These are phyloP conservation scores for Coemansia aciculifera DNA, from an alignment of 192 early-diverging fungal species.

Conservation along the genomic window DNA sequence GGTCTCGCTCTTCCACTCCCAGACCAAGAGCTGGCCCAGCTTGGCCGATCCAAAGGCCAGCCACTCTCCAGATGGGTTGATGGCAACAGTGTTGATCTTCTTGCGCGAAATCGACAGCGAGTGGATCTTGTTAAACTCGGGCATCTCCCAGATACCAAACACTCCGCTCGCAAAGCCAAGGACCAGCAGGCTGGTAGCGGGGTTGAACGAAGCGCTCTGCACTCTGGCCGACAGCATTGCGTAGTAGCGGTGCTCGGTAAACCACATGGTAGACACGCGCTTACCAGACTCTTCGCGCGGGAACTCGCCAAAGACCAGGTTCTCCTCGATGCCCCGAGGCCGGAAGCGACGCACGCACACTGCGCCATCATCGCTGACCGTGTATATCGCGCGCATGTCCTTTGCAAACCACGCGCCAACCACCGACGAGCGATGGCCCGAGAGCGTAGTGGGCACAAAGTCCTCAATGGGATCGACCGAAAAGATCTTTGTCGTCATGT, in stretches of 20 bases:
- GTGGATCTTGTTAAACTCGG: conserved; percentile 91
- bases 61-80: conserved; percentile 95
- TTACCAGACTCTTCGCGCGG: conserved; percentile 53
- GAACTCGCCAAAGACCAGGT: conserved; percentile 62
- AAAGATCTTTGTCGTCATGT: conserved; percentile 44
- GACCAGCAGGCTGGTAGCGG: conserved; percentile 69
- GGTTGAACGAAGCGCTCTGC: conserved; percentile 76
- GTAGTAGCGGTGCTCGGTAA: conserved; percentile 67
- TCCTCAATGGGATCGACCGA: conserved; percentile 65
- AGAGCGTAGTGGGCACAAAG: conserved; percentile 71
- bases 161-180: conserved; percentile 91
- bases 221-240: conserved; percentile 82
- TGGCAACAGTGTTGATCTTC: conserved; percentile 83
- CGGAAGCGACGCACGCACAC: conserved; percentile 75
- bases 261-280: conserved; percentile 42
- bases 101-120: conserved; percentile 94
- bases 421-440: conserved; percentile 83
- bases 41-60: conserved; percentile 89
- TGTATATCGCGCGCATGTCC: conserved; percentile 63
- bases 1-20: conserved; percentile 99
- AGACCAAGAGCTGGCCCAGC: conserved; percentile 95
- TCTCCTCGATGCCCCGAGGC: conserved; percentile 56
- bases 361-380: conserved; percentile 86
- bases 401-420: conserved; percentile 73
- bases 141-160: conserved; percentile 98